Percentiles rank a stretch among this genome's conserved stretches.
phyloP scores from a whole-genome alignment of 2,329 filamentous ascomycete species.

The Penicillium occitanis region DNA sequence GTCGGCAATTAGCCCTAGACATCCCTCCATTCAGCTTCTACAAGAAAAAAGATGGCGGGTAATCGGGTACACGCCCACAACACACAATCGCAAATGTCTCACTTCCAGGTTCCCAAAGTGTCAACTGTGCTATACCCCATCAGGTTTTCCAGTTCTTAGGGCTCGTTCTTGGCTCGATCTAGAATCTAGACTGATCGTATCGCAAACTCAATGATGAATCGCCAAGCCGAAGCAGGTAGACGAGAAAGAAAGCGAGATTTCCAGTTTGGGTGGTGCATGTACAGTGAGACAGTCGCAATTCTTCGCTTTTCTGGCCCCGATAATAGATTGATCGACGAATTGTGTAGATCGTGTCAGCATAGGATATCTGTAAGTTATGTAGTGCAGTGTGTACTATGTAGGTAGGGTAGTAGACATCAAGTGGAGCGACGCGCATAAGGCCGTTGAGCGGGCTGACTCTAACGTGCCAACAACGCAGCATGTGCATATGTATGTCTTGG shows the following conservation, averaged over 20 bases:
- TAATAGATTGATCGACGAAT: not conserved
- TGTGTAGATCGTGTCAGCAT: not conserved
- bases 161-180: not conserved
- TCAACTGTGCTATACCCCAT: not conserved
- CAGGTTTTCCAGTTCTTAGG: not conserved
- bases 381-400: not conserved
- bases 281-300: not conserved
- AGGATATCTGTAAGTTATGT: not conserved
- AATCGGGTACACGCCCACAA: not conserved
- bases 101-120: not conserved
- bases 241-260: not conserved
- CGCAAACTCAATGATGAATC: not conserved
- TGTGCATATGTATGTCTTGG: slow-evolving; percentile 15
- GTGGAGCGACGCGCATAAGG: not conserved
- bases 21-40: not conserved
- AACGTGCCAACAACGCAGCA: slow-evolving; percentile 13
- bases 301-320: too few species aligned
- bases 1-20: not conserved
- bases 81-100: not conserved
- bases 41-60: not conserved
- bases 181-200: not conserved
- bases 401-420: not conserved
- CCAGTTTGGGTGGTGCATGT: not conserved
- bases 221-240: not conserved
- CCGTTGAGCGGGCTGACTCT: slow-evolving; percentile 7